These are phyloP conservation scores for Talaromyces liani DNA, from an alignment of 495 filamentous ascomycete species.

Conservation along the genomic window DNA sequence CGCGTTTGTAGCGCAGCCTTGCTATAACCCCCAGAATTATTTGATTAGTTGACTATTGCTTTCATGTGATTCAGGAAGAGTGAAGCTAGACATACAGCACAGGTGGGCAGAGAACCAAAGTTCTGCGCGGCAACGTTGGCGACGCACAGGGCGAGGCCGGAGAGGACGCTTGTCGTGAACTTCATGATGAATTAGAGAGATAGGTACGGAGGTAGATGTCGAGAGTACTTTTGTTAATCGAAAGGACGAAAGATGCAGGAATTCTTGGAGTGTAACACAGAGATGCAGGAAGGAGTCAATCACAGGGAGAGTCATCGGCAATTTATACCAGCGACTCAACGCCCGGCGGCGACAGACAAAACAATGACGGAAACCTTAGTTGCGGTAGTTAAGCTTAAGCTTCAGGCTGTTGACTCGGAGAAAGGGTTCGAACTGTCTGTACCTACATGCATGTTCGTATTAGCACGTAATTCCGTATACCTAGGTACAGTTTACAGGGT, in stretches of 20 bases:
- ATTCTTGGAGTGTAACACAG: neutral
- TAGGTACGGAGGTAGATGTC: no score
- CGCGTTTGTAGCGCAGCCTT: constrained; percentile 41
- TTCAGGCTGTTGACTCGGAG: neutral
- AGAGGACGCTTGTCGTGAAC: constrained; percentile 21
- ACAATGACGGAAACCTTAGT: neutral
- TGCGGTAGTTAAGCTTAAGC: neutral
- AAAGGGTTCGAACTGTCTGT: no score
- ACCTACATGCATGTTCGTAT: no score
- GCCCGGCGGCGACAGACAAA: neutral
- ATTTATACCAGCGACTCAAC: neutral
- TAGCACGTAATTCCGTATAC: no score
- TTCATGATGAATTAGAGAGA: constrained; percentile 27
- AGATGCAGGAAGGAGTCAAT: neutral
- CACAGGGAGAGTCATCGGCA: neutral
- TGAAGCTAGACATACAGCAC: constrained; percentile 35
- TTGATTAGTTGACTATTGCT: no score
- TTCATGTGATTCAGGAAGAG: neutral
- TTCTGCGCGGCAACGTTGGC: constrained; percentile 23
- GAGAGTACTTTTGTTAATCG: neutral
- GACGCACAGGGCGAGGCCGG: constrained; percentile 23
- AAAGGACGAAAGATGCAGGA: neutral
- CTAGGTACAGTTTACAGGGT: no score
- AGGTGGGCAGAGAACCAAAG: constrained; percentile 25
- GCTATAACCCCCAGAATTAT: constrained; percentile 22